Conservation (phyloP, 345 rosid genomes). For the Hibiscus trionum region DNA sequence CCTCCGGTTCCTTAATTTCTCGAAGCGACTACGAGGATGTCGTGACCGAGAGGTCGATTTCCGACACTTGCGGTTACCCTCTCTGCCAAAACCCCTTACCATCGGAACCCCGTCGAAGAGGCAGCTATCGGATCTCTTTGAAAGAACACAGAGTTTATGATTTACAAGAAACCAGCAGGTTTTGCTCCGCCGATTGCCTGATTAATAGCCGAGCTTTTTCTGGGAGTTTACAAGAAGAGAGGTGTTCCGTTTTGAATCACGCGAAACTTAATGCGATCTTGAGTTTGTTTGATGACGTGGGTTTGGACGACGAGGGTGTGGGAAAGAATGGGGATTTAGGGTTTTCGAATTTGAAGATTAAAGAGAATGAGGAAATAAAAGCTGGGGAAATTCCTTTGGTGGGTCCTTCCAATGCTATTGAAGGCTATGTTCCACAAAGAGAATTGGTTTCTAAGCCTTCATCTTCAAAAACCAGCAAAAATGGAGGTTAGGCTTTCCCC, state of each 20-base stretch:
- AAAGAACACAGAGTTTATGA: conserved; percentile 74
- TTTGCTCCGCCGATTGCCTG: conserved; percentile 59
- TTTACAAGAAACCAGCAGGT: conserved; percentile 46
- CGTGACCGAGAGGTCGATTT: conserved; percentile 56
- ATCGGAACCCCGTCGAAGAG: conserved; percentile 42
- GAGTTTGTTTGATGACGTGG: conserved; percentile 35
- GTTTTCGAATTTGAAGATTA: conserved; percentile 42
- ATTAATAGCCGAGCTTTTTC: conserved; percentile 46
- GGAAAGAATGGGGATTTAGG: conserved; percentile 37
- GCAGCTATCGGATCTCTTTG: conserved; percentile 57
- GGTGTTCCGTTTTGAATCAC: conserved; percentile 37
- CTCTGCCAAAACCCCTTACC: conserved; percentile 42
- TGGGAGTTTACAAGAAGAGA: conserved; percentile 44
- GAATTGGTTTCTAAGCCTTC: conserved; percentile 21
- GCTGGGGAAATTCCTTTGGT: conserved; percentile 29
- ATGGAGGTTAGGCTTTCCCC: conserved; percentile 22
- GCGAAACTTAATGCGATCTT: conserved; percentile 39
- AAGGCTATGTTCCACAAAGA: conserved; percentile 70
- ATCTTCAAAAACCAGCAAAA: conserved; percentile 12
- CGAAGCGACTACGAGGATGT: conserved; percentile 57
- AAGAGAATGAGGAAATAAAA: conserved; percentile 36
- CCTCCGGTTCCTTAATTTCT: conserved; percentile 56
- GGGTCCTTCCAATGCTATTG: conserved; percentile 73
- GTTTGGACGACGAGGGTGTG: conserved; percentile 1
- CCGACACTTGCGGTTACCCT: conserved; percentile 64